Evolutionary conservation across 805 yeast genomes (phyloP).

Genomic region (Kluyveromyces aestuarii): DNA sequence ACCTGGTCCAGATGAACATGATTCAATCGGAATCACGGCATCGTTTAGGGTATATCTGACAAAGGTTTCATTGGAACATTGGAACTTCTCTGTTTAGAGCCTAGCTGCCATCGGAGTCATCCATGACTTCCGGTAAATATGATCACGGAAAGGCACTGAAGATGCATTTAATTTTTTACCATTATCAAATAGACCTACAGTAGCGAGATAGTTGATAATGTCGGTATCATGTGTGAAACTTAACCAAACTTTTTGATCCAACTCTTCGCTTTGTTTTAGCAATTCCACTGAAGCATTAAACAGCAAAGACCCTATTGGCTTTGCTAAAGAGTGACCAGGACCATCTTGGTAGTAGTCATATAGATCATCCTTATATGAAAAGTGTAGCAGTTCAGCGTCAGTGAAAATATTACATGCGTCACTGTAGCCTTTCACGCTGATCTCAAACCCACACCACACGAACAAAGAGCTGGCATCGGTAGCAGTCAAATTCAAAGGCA

Average conservation of each 20-base stretch:
- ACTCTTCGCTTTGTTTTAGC: slow-evolving; percentile 40
- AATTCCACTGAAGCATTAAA: slow-evolving; percentile 43
- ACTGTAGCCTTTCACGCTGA: slow-evolving; percentile 60
- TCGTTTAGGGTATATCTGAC: slow-evolving; percentile 45
- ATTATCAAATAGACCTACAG: slow-evolving; percentile 44
- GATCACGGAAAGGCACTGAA: slow-evolving; percentile 35
- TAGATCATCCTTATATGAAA: slow-evolving; percentile 53
- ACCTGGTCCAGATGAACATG: slow-evolving; percentile 47
- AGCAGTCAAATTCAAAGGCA: slow-evolving; percentile 43
- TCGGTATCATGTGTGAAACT: slow-evolving; percentile 73
- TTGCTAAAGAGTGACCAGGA: slow-evolving; percentile 50
- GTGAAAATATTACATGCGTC: slow-evolving; percentile 62
- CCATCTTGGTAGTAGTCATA: slow-evolving; percentile 53
- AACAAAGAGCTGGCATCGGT: slow-evolving; percentile 47
- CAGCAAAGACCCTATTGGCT: slow-evolving; percentile 53
- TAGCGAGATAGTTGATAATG: slow-evolving; percentile 49
- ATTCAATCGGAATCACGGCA: slow-evolving; percentile 42
- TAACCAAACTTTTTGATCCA: slow-evolving; percentile 48
- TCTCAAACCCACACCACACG: slow-evolving; percentile 64
- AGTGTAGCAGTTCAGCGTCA: slow-evolving; percentile 53
- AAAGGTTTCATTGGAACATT: slow-evolving; percentile 33
- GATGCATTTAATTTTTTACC: slow-evolving; percentile 35
- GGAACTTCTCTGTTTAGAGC: slow-evolving; percentile 40
- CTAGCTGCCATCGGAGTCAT: slow-evolving; percentile 53
- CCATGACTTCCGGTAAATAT: slow-evolving; percentile 40